Evolutionary conservation across 2,329 filamentous ascomycete species (phyloP), one percentile per base, ranked within the genome.

Genomic region (Clonostachys rosea): DNA sequence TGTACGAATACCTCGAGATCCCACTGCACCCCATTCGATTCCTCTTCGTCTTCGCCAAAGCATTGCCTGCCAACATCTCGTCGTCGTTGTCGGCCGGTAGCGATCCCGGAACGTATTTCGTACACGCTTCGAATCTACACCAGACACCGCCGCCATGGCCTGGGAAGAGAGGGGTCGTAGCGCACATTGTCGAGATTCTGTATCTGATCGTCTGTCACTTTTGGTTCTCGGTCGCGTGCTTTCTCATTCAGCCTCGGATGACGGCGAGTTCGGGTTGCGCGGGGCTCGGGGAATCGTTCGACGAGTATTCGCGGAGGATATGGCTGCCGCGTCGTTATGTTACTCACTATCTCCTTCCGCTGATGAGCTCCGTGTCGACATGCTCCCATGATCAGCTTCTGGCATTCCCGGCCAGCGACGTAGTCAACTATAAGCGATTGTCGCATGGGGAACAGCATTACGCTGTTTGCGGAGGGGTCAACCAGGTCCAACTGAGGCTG

Each of bases 1-100:
- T 84, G 73, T 83, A 83, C 58, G 65, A 75, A 24, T 66, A 79
- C 52, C 61, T 84, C 5, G 69, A 65, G 3, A 65, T 84, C 12
- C 61, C 62, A 6, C 76, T 79, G 49, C 68, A 71, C 39, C 63
- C 69, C 12, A 69, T 78, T 46, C 68, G 65, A 14, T 82, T 82
- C 52, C 59, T 81, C 3, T 84, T 76, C 56, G 68, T 69, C 37
- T 77, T 82, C 48, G 68, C 74, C 11, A 66, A 59, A 44, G 7
- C 36, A 33, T 7, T 44, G 44, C 34, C 24, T 42, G 18, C 44
- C 35, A 13, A 14, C 37, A 4, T 13, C 37, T 34, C 30, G 33
- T n/a, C 17, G 36, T n/a, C 36, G 10, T n/a, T 39, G 5, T n/a
- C 36, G 36, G 17, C 1, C 14, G 36, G 17, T n/a, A 24, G 36